These are phyloP conservation scores for Colletotrichum brevisporum DNA, from an alignment of 2,329 filamentous ascomycete species.

Conservation along the genomic window DNA sequence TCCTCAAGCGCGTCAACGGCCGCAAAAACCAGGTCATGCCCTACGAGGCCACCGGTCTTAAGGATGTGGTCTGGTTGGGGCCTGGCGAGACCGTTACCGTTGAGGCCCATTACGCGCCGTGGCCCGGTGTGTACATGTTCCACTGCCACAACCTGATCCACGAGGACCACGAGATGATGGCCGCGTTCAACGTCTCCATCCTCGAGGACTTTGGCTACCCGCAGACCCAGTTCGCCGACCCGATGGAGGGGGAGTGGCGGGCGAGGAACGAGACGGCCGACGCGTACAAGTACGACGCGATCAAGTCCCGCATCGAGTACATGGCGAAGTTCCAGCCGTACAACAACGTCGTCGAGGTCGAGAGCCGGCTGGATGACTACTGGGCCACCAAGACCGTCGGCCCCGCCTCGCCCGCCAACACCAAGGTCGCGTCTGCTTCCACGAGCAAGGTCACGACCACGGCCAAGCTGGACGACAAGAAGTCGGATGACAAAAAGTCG, in stretches of 20 bases:
- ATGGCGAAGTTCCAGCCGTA: slow-evolving; percentile 53
- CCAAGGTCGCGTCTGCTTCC: neutral
- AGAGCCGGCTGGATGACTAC: slow-evolving; percentile 49
- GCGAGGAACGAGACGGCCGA: slow-evolving; percentile 47
- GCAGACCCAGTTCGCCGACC: slow-evolving; percentile 54
- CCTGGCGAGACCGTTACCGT: slow-evolving; percentile 61
- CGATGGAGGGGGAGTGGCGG: slow-evolving; percentile 54
- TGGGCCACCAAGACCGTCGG: slow-evolving; percentile 44
- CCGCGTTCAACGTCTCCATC: slow-evolving; percentile 57
- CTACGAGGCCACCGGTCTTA: slow-evolving; percentile 65
- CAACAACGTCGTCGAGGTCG: slow-evolving; percentile 49
- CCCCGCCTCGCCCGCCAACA: neutral
- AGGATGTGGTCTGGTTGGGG: slow-evolving; percentile 67
- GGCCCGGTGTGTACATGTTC: slow-evolving; percentile 64
- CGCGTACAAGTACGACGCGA: slow-evolving; percentile 46
- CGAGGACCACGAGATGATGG: slow-evolving; percentile 61
- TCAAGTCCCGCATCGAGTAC: slow-evolving; percentile 48
- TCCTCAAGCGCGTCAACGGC: slow-evolving; percentile 59
- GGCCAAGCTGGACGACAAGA: slow-evolving; percentile 20
- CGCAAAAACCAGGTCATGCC: slow-evolving; percentile 51
- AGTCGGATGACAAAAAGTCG: neutral
- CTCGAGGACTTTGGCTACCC: slow-evolving; percentile 54
- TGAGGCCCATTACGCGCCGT: slow-evolving; percentile 65
- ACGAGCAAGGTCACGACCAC: slow-evolving; percentile 15
- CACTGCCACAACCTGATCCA: slow-evolving; percentile 61